These are phyloP conservation scores for Chrysosporium keratinophilum DNA, from an alignment of 2,329 filamentous ascomycete genomes.

Conservation along the genomic window DNA sequence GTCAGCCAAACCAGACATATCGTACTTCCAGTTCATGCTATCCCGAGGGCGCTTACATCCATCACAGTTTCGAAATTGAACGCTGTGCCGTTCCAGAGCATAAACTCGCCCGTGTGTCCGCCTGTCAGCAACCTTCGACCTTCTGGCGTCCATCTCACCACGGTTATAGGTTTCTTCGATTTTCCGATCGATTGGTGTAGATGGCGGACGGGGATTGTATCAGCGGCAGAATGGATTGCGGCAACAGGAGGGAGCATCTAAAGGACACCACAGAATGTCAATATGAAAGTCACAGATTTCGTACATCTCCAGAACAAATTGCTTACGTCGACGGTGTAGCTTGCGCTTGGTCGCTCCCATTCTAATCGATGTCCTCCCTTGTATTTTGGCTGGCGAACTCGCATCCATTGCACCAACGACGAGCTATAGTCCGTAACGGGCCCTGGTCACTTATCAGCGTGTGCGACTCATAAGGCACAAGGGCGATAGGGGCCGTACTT, in stretches of 20 bases:
- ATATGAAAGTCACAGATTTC: not conserved
- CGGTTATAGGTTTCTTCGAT: conserved; percentile 92
- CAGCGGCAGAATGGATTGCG: conserved; percentile 61
- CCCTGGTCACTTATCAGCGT: conserved; percentile 43
- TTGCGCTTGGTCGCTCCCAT: conserved; percentile 71
- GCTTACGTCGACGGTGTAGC: conserved; percentile 81
- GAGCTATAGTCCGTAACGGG: conserved; percentile 89
- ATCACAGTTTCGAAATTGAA: conserved; percentile 99
- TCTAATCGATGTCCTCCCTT: conserved; percentile 62
- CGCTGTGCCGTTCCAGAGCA: conserved; percentile 94
- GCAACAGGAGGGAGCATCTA: conserved; percentile 82
- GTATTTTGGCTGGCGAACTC: conserved; percentile 66
- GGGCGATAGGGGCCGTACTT: conserved; percentile 21
- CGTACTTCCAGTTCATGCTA: not conserved
- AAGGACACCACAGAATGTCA: conserved; percentile 13
- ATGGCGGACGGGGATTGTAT: conserved; percentile 87
- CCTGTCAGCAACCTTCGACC: conserved; percentile 83
- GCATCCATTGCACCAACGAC: conserved; percentile 84
- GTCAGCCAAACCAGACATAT: not conserved
- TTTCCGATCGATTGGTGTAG: conserved; percentile 98
- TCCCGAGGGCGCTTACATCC: conserved; percentile 46
- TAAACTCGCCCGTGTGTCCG: conserved; percentile 94
- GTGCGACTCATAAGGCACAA: not conserved
- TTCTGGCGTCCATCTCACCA: conserved; percentile 95
- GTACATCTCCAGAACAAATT: conserved; percentile 15